Evolutionary conservation across 257 asterid genomes (phyloP), one percentile per base, ranked within the genome.

Genomic region (Haberlea rhodopensis): DNA sequence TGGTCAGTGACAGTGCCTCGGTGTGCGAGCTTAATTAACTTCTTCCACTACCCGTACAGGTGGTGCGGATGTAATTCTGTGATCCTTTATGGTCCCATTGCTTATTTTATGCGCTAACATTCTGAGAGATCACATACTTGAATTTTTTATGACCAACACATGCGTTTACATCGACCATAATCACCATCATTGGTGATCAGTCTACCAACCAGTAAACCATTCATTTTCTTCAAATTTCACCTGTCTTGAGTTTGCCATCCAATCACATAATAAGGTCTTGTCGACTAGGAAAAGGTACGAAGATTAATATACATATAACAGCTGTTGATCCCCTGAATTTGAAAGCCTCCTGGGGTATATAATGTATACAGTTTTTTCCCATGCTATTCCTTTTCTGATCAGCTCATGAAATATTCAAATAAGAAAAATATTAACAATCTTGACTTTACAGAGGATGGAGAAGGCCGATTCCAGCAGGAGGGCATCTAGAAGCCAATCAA

Each of bases 401-500:
- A 32, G 52, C 19, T 24, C 29, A 34, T 28, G n/a, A 55, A 60
- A 13, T 26, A 10, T 48, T 28, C 26, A 11, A 27, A 48, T 65
- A 19, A 48, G 20, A 62, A 37, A 62, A 51, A 63, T 27, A 19
- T 46, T 57, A 29, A 76, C 48, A 60, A 69, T 53, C 56, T 62
- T 59, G 72, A 54, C 32, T 57, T 48, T 79, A 60, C 87, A 90
- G 99, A 78, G 65, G 79, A 94, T 94, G 97, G 97, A 94, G 75
- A 86, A 80, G 82, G 99, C 96, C 23, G 99, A 94, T 84, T 87
- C 99, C 51, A 89, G 90, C 79, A 81, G 97, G 81, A 86, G 96
- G 73, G 94, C 95, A 62, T 82, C 94, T 25, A 85, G 91, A 80
- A 76, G 83, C 77, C 94, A 86, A 75, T 90, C 85, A 65, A 87